A percentile compares a stretch with the other conserved stretches of the same genome.
phyloP scores from a whole-genome alignment of 140 eudicot species.

The Ambrosia hybrid region DNA sequence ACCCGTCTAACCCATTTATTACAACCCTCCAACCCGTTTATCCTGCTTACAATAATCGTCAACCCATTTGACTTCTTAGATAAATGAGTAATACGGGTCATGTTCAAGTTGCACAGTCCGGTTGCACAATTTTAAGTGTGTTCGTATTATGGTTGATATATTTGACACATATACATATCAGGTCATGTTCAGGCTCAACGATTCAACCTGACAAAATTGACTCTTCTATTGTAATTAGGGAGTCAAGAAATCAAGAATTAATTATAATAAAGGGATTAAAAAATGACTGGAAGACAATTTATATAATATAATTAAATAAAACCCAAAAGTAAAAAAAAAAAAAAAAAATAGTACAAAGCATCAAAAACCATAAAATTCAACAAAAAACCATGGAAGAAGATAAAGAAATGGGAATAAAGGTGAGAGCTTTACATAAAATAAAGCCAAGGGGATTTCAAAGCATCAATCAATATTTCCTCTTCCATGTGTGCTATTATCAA shows the following conservation, averaged over 20 bases:
- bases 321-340: background rate
- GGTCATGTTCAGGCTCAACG: background rate
- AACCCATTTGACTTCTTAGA: background rate
- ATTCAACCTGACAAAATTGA: no score
- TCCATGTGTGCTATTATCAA: slow-evolving; percentile 12
- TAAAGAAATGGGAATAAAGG: slow-evolving; percentile 22
- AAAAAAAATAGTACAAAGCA: background rate
- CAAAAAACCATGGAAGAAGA: slow-evolving; percentile 10
- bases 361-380: slow-evolving; percentile 8
- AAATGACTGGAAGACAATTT: background rate
- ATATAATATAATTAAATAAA: background rate
- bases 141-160: background rate
- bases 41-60: no score
- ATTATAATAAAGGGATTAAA: slow-evolving; percentile 1
- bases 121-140: background rate
- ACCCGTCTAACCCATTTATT: background rate
- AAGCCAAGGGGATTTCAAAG: slow-evolving; percentile 27
- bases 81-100: background rate
- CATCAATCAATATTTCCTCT: slow-evolving; percentile 15
- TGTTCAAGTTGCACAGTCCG: background rate
- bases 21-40: background rate
- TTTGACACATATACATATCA: background rate
- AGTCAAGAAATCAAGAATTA: background rate
- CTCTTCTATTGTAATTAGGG: no score
- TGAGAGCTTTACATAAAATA: slow-evolving; percentile 25